Evolutionary conservation across 176 grass and related monocot genomes (phyloP), one percentile per base, ranked within the genome.

Genomic region (Ananas comosus): DNA sequence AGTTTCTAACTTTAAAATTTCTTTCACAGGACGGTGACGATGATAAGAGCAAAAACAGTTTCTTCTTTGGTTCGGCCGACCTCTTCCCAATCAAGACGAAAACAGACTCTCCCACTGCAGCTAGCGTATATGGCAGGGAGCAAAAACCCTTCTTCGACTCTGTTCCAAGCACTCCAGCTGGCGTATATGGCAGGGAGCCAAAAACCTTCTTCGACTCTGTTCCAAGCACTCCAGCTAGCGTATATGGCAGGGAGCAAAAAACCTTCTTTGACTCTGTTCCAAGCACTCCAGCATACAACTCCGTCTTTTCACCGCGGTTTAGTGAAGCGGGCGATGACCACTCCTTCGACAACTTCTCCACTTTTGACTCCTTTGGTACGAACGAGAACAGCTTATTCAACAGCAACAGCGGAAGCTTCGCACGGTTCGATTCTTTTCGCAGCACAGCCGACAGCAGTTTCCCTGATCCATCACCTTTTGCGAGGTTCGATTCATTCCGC

Each of bases 201-300:
- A 54, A 29, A 11, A 13, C 65, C 21, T 69, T 77, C 65, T 77
- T 77, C 56, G 74, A 77, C 68, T 77, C 74, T 50, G 65, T 73
- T 49, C 75, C 90, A 76, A 80, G 85, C 65, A 79, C 83, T 64
- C 78, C 78, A 64, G 79, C 83, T 74, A 86, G 79, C 74, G 65
- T 64, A 53, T 83, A 77, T 71, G 81, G 81, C 9, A 80, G 80
- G 50, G 80, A 83, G 67, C 86, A 89, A n/a, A 89, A 70, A 75
- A 68, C 83, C 10, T 89, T 94, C 68, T 94, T 94, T 2, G 90
- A 94, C 48, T 89, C 90, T 10, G 86, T 68, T 61, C 74, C 93
- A 13, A 89, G 85, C 53, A 97, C 93, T 17, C 93, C 93, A 33
- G 80, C 83, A 73, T 96, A 87, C 75, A 96, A 82, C 85, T 85